Conservation (phyloP, 805 yeast species). For the Metschnikowia peoriensis region DNA sequence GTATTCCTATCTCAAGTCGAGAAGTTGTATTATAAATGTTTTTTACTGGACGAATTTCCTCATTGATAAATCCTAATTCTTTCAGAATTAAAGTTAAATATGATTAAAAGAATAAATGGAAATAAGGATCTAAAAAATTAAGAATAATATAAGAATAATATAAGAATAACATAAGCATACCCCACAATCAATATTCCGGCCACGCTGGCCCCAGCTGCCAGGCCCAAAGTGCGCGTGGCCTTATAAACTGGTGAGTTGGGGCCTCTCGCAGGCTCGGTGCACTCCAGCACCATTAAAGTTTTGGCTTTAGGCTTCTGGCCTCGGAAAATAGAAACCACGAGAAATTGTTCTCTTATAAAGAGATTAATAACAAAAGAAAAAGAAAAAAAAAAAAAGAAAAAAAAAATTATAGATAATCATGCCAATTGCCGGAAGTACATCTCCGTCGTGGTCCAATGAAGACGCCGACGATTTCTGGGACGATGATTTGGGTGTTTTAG, state of each 20-base stretch:
- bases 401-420: not conserved
- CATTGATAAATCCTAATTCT: too few species aligned
- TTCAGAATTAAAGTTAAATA: too few species aligned
- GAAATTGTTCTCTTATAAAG: not conserved
- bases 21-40: too few species aligned
- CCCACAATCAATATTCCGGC: not conserved
- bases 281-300: not conserved
- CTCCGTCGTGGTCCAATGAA: conserved; percentile 12
- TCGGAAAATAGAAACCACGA: too few species aligned
- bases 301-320: not conserved
- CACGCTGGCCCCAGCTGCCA: not conserved
- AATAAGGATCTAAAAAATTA: too few species aligned
- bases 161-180: too few species aligned
- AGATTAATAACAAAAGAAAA: not conserved
- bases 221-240: not conserved
- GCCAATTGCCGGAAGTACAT: conserved; percentile 6
- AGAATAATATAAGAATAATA: too few species aligned
- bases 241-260: not conserved
- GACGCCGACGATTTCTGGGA: conserved; percentile 16
- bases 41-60: too few species aligned
- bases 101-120: too few species aligned
- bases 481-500: conserved; percentile 11
- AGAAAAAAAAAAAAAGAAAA: too few species aligned
- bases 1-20: too few species aligned
- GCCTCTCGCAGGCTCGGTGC: not conserved